Evolutionary conservation across 208 protist species (phyloP).

Genomic region (Leishmania tropica): DNA sequence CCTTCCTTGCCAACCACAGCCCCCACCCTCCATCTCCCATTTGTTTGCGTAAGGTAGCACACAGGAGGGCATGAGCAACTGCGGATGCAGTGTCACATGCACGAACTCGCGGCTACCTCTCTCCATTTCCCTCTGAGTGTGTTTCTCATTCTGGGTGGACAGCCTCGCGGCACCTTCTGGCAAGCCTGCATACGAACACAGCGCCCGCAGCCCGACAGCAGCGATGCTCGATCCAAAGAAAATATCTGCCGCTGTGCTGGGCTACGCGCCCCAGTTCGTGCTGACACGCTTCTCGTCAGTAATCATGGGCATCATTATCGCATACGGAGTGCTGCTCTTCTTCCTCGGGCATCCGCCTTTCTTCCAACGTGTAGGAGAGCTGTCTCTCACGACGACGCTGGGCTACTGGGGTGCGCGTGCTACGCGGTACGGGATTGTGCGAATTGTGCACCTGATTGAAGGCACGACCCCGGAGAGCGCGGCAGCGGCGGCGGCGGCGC

Average conservation of each 20-base stretch:
- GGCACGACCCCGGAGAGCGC: constrained; percentile 7
- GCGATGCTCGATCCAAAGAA: constrained; percentile 36
- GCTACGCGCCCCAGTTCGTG: constrained; percentile 49
- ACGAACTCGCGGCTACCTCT: background rate
- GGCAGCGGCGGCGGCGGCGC: background rate
- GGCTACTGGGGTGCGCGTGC: constrained; percentile 25
- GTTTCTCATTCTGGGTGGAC: background rate
- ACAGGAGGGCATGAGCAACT: background rate
- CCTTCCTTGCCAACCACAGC: background rate
- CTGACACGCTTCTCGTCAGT: constrained; percentile 51
- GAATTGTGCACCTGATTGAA: constrained; percentile 14
- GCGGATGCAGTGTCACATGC: background rate
- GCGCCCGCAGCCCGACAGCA: background rate
- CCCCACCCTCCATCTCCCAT: background rate
- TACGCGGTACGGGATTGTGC: constrained; percentile 34
- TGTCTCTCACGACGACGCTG: constrained; percentile 30
- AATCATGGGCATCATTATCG: constrained; percentile 56
- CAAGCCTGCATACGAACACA: background rate
- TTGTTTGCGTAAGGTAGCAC: too few relatives aligned
- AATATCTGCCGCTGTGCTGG: constrained; percentile 33
- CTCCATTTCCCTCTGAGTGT: background rate
- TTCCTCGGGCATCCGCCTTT: constrained; percentile 50
- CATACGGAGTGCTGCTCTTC: constrained; percentile 54
- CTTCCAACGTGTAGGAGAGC: constrained; percentile 40
- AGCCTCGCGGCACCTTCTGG: background rate